Conservation (phyloP, 805 yeast genomes). For the Torulaspora franciscae region DNA sequence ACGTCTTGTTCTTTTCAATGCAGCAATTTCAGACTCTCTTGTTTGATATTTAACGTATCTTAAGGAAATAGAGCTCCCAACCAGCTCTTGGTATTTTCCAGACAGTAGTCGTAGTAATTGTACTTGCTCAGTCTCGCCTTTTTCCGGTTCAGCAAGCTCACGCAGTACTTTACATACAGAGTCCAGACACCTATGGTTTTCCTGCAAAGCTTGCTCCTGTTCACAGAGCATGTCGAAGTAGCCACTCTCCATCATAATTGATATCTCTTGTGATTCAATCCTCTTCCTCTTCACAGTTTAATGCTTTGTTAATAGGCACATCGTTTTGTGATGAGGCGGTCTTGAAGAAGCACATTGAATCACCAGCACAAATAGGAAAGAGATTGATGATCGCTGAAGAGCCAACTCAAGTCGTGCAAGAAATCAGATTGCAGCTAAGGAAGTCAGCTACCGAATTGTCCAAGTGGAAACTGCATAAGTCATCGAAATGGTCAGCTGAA, state of each 20-base stretch:
- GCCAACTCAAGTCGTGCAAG: constrained; percentile 2
- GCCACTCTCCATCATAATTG: constrained; percentile 8
- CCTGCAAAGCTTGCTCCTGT: constrained; percentile 23
- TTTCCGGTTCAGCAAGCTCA: constrained; percentile 14
- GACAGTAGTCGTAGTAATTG: constrained; percentile 16
- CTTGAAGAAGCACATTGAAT: neutral
- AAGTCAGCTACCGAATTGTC: constrained; percentile 44
- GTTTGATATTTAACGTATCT: constrained; percentile 22
- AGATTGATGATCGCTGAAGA: constrained; percentile 4
- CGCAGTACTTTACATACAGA: constrained; percentile 13
- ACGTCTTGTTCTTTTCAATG: constrained; percentile 7
- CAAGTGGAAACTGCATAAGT: constrained; percentile 56
- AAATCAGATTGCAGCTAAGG: constrained; percentile 28
- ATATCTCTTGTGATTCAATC: neutral
- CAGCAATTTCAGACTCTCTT: constrained; percentile 19
- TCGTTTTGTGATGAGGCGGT: constrained; percentile 7
- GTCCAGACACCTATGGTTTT: constrained; percentile 18
- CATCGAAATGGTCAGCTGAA: constrained; percentile 83
- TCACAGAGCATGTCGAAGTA: constrained; percentile 29
- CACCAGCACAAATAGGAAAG: neutral
- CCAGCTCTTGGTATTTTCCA: constrained; percentile 12
- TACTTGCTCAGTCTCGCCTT: constrained; percentile 17
- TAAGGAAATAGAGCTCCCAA: constrained; percentile 18
- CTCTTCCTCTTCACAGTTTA: neutral
- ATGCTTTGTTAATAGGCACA: neutral